These are phyloP conservation scores for Inonotus hispidus DNA, from an alignment of 1,284 basidiomycete species.

Conservation along the genomic window DNA sequence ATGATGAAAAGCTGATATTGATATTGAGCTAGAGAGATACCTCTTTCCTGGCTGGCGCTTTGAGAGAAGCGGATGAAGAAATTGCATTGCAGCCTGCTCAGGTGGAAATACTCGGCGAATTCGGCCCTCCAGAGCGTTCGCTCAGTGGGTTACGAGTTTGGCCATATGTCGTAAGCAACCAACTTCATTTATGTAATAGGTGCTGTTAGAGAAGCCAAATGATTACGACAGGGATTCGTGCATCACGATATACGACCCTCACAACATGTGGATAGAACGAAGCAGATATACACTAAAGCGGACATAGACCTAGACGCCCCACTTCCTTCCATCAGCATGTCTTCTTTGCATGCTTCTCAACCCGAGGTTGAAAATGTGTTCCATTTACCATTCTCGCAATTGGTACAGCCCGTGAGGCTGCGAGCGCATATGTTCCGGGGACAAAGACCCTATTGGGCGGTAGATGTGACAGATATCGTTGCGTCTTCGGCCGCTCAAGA, in stretches of 20 bases:
- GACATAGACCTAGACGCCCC: slow-evolving; percentile 36
- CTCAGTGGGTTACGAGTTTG: slow-evolving; percentile 60
- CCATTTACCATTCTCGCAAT: slow-evolving; percentile 56
- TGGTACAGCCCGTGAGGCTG: slow-evolving; percentile 43
- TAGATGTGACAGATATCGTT: slow-evolving; percentile 64
- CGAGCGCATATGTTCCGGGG: slow-evolving; percentile 51
- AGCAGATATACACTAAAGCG: slow-evolving; percentile 12
- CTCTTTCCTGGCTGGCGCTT: slow-evolving; percentile 50
- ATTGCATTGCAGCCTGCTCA: slow-evolving; percentile 52
- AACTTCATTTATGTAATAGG: too few species aligned
- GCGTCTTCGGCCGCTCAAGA: background rate
- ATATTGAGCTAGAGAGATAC: slow-evolving; percentile 42
- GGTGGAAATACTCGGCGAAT: slow-evolving; percentile 59
- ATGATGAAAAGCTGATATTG: slow-evolving; percentile 15
- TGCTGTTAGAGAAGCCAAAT: background rate
- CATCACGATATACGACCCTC: slow-evolving; percentile 29
- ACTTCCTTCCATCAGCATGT: slow-evolving; percentile 55
- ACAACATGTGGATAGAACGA: slow-evolving; percentile 9
- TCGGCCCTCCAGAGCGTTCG: slow-evolving; percentile 59
- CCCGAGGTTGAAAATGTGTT: slow-evolving; percentile 65
- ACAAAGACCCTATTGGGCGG: slow-evolving; percentile 54
- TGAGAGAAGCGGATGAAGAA: slow-evolving; percentile 73
- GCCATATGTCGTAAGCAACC: slow-evolving; percentile 62
- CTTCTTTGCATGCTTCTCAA: slow-evolving; percentile 45
- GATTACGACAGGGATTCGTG: slow-evolving; percentile 52